Percentiles rank a stretch among this genome's conserved stretches.
phyloP scores from a whole-genome alignment of 1,139 yeast genomes.

The Eremothecium cymbalariae region DNA sequence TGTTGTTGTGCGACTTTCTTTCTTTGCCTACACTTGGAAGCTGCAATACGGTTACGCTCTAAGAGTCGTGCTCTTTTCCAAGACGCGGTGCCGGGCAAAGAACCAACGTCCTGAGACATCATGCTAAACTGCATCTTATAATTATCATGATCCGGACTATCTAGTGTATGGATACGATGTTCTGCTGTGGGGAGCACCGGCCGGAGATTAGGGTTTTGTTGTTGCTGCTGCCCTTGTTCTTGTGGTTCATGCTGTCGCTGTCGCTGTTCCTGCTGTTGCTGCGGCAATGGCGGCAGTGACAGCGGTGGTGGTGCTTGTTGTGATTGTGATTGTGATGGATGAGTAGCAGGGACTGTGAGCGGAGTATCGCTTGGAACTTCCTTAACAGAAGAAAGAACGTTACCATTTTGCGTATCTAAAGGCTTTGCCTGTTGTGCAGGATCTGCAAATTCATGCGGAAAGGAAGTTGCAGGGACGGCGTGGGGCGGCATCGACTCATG shows the following conservation, averaged over 20 bases:
- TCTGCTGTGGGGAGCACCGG: neutral
- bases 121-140: neutral
- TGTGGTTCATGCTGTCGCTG: constrained; percentile 6
- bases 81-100: constrained; percentile 66
- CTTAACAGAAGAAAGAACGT: too few species aligned
- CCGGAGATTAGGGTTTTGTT: neutral
- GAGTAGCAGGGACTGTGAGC: neutral
- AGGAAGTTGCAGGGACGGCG: neutral
- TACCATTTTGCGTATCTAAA: neutral
- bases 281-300: constrained; percentile 3
- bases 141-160: neutral
- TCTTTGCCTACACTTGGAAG: constrained; percentile 67
- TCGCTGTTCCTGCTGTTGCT: constrained; percentile 10
- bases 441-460: neutral
- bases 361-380: too few species aligned
- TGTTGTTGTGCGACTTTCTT: constrained; percentile 65
- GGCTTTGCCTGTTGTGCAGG: neutral
- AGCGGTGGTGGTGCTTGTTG: constrained; percentile 7
- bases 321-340: too few species aligned
- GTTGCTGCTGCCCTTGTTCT: neutral
- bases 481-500: constrained; percentile 1
- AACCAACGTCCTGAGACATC: neutral
- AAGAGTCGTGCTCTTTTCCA: constrained; percentile 66
- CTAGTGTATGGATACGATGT: neutral
- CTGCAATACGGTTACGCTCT: constrained; percentile 67